phyloP scores from a whole-genome alignment of 345 rosid species.

The Anastatica hierochuntica region DNA sequence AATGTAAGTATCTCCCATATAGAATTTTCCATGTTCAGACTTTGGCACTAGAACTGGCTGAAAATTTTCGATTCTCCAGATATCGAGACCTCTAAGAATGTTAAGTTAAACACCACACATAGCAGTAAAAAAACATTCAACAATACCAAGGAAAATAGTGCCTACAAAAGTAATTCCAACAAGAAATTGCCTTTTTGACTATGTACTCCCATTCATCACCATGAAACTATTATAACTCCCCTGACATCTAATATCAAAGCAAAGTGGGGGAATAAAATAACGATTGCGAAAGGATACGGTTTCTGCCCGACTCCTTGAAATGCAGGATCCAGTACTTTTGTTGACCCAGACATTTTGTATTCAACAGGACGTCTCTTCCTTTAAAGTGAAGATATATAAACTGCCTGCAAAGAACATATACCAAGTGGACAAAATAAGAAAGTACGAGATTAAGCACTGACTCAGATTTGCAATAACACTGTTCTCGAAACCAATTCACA shows the following conservation, averaged over 20 bases:
- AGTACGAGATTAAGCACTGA: no score
- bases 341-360: conserved; percentile 61
- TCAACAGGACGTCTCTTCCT: conserved; percentile 1
- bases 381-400: conserved; percentile 5
- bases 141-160: background rate
- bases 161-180: background rate
- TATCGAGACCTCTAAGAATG: conserved; percentile 77
- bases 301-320: conserved; percentile 96
- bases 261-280: background rate
- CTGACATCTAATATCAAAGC: background rate
- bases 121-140: conserved; percentile 10
- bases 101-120: conserved; percentile 42
- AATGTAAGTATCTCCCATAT: conserved; percentile 89
- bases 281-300: conserved; percentile 61
- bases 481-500: no score
- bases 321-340: conserved; percentile 78
- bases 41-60: conserved; percentile 77
- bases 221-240: background rate
- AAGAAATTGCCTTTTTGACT: background rate
- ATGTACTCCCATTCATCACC: background rate
- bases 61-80: conserved; percentile 97
- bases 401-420: background rate
- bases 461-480: no score
- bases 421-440: no score
- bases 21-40: conserved; percentile 90